These are phyloP conservation scores for Podosphaera leucotricha DNA, from an alignment of 2,329 filamentous ascomycete genomes.

Conservation along the genomic window DNA sequence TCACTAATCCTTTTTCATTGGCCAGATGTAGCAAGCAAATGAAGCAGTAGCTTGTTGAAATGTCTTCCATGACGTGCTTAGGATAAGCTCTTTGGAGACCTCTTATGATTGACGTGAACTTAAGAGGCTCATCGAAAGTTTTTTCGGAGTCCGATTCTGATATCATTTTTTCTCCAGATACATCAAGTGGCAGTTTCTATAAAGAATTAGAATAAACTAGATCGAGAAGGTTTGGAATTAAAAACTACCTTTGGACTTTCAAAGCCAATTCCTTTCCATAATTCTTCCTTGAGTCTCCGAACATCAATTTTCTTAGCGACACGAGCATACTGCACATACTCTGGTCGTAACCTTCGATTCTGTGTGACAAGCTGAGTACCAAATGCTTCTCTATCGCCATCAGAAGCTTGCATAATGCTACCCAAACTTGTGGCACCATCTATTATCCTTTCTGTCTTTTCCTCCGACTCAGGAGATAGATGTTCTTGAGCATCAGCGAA, in stretches of 20 bases:
- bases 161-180: neutral
- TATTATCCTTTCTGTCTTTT: constrained; percentile 19
- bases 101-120: constrained; percentile 85
- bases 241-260: constrained; percentile 18
- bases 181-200: neutral
- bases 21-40: constrained; percentile 57
- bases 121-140: constrained; percentile 27
- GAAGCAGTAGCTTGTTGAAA: constrained; percentile 82
- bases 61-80: constrained; percentile 68
- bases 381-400: constrained; percentile 22
- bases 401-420: constrained; percentile 21
- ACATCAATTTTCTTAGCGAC: constrained; percentile 52
- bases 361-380: constrained; percentile 45
- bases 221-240: neutral
- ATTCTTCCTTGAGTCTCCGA: constrained; percentile 41
- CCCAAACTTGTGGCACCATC: constrained; percentile 27
- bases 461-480: constrained; percentile 34
- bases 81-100: constrained; percentile 68
- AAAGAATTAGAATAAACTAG: neutral
- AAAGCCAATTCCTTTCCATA: constrained; percentile 43
- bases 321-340: constrained; percentile 47
- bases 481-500: constrained; percentile 65
- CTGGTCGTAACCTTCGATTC: constrained; percentile 35
- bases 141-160: no score
- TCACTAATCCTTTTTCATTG: constrained; percentile 50